phyloP scores from a whole-genome alignment of 140 eudicot species.

The Stevia rebaudiana region DNA sequence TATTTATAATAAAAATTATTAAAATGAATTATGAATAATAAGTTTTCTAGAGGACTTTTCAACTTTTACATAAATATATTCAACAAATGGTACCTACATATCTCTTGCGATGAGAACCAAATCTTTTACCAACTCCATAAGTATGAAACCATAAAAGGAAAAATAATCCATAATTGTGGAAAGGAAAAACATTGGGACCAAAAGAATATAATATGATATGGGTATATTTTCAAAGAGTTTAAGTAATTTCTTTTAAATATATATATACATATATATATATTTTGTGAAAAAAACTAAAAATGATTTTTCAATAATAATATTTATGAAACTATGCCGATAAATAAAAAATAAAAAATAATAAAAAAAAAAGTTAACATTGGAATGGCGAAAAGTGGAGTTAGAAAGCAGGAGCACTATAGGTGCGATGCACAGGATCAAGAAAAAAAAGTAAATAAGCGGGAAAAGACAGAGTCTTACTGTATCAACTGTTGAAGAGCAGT shows the following conservation, averaged over 20 bases:
- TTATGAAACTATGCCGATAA: not conserved
- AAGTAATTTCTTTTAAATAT: too few relatives aligned
- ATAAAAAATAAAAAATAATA: too few relatives aligned
- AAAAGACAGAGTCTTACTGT: constrained; percentile 37
- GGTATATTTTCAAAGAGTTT: not conserved
- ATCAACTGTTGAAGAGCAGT: constrained; percentile 44
- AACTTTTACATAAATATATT: too few relatives aligned
- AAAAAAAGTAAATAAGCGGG: constrained; percentile 11
- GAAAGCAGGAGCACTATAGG: constrained; percentile 32
- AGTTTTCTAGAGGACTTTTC: too few relatives aligned
- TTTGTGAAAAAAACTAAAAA: not conserved
- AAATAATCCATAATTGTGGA: constrained; percentile 19
- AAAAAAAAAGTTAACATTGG: constrained; percentile 28
- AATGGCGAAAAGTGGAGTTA: constrained; percentile 19
- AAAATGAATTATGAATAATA: too few relatives aligned
- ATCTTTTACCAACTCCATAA: constrained; percentile 21
- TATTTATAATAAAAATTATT: not conserved
- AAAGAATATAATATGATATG: constrained; percentile 8
- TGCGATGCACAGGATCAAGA: constrained; percentile 21
- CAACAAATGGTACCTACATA: constrained; percentile 14
- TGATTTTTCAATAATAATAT: not conserved
- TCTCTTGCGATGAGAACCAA: constrained; percentile 21
- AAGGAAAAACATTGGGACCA: constrained; percentile 16
- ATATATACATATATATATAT: too few relatives aligned
- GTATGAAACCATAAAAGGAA: constrained; percentile 20